phyloP scores from a whole-genome alignment of 2,329 filamentous ascomycete species.

The Fusarium illudens region DNA sequence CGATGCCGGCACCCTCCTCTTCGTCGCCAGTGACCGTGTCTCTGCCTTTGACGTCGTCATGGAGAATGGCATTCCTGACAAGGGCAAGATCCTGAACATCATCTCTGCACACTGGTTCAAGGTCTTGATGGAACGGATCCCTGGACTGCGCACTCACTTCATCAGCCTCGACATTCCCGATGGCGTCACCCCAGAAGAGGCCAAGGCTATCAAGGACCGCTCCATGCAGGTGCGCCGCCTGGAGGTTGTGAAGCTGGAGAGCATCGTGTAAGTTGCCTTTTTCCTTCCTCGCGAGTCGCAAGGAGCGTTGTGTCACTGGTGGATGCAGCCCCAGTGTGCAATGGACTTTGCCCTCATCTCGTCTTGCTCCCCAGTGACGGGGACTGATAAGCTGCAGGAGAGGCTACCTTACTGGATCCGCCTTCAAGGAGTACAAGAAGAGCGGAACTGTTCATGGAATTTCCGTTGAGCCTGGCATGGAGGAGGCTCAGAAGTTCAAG shows the following conservation, averaged over 20 bases:
- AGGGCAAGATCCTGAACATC: slow-evolving; percentile 61
- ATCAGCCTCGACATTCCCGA: slow-evolving; percentile 55
- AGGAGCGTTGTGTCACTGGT: not conserved
- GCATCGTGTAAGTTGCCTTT: slow-evolving; percentile 29
- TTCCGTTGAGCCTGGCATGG: slow-evolving; percentile 66
- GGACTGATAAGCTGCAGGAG: slow-evolving; percentile 46
- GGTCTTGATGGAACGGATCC: slow-evolving; percentile 55
- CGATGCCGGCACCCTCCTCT: slow-evolving; percentile 72
- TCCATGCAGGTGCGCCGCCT: slow-evolving; percentile 81
- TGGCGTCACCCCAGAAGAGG: slow-evolving; percentile 54
- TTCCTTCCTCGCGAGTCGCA: not conserved
- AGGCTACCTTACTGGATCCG: slow-evolving; percentile 87
- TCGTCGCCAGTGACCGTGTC: slow-evolving; percentile 88
- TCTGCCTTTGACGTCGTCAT: slow-evolving; percentile 91
- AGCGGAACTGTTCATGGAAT: slow-evolving; percentile 84
- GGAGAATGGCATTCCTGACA: slow-evolving; percentile 66
- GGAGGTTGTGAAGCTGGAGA: slow-evolving; percentile 73
- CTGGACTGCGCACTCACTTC: slow-evolving; percentile 62
- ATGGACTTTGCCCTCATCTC: not conserved
- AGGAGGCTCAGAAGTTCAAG: slow-evolving; percentile 70
- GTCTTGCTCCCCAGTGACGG: not conserved
- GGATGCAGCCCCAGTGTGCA: not conserved
- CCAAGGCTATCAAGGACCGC: slow-evolving; percentile 64
- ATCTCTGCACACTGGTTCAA: slow-evolving; percentile 64
- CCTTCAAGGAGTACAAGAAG: slow-evolving; percentile 75